Conservation (phyloP, 305 asterid species). For the Fraxinus dipetala region DNA sequence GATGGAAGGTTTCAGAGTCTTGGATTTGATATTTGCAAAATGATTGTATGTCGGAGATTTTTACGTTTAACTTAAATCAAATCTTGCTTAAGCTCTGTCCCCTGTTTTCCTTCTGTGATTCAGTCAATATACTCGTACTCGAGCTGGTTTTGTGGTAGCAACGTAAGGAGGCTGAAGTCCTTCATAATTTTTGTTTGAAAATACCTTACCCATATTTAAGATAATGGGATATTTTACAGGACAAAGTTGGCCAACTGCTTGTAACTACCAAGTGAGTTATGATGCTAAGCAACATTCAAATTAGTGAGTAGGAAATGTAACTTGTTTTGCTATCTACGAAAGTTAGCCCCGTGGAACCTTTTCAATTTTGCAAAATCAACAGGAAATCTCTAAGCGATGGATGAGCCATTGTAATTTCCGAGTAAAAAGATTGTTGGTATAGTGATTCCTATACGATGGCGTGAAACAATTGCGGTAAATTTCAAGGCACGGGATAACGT, state of each 20-base stretch:
- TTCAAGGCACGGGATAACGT: background rate
- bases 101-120: background rate
- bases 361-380: background rate
- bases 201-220: background rate
- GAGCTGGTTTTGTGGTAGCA: background rate
- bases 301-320: background rate
- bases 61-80: background rate
- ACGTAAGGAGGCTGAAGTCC: background rate
- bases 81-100: background rate
- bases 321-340: background rate
- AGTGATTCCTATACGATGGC: background rate
- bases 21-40: background rate
- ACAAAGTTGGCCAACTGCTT: background rate
- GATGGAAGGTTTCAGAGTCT: conserved; percentile 21
- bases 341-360: background rate
- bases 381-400: background rate
- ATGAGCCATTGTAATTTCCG: background rate
- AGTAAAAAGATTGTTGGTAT: background rate
- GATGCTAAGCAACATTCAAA: background rate
- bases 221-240: background rate
- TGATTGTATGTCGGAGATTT: background rate
- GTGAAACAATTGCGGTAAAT: background rate
- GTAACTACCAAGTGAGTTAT: background rate
- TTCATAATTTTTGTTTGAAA: background rate
- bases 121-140: background rate